Conservation (phyloP, 345 rosid species). For the Camelina laxa region DNA sequence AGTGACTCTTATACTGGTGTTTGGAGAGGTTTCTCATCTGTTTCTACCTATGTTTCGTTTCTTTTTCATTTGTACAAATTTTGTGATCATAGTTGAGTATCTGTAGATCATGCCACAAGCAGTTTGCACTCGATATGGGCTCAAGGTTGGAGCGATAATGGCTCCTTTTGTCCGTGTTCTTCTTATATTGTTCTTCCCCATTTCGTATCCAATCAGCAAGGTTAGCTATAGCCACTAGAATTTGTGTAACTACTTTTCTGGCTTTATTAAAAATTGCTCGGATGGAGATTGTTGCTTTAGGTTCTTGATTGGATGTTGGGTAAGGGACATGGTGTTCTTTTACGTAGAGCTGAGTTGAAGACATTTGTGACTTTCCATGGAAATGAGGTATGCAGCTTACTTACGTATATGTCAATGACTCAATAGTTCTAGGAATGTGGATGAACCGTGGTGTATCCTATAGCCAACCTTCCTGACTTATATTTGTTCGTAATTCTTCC, state of each 20-base stretch:
- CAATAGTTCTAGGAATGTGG: not conserved
- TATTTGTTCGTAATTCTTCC: conserved; percentile 12
- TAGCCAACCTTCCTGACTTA: conserved; percentile 20
- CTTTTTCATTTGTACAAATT: not conserved
- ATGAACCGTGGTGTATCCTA: not conserved
- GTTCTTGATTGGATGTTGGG: conserved; percentile 98
- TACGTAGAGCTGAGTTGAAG: conserved; percentile 94
- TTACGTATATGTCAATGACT: not conserved
- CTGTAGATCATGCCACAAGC: conserved; percentile 92
- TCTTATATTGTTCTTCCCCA: conserved; percentile 71
- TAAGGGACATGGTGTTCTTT: conserved; percentile 85
- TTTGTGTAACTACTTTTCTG: too few species aligned
- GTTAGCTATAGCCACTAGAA: conserved; percentile 38
- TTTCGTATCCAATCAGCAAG: conserved; percentile 97
- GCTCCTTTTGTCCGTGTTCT: conserved; percentile 84
- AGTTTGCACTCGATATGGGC: conserved; percentile 87
- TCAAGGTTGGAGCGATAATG: conserved; percentile 85
- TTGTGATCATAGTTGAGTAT: conserved; percentile 14
- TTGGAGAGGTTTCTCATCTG: conserved; percentile 74
- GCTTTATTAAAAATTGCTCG: not conserved
- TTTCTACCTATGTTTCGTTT: not conserved
- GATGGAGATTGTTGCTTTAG: conserved; percentile 43
- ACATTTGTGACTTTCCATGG: conserved; percentile 92
- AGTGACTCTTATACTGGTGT: conserved; percentile 79
- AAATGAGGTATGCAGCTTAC: conserved; percentile 61